Percentiles rank a stretch among this genome's conserved stretches.
phyloP scores from a whole-genome alignment of 257 asterid species.

The Solanum medicagineum region DNA sequence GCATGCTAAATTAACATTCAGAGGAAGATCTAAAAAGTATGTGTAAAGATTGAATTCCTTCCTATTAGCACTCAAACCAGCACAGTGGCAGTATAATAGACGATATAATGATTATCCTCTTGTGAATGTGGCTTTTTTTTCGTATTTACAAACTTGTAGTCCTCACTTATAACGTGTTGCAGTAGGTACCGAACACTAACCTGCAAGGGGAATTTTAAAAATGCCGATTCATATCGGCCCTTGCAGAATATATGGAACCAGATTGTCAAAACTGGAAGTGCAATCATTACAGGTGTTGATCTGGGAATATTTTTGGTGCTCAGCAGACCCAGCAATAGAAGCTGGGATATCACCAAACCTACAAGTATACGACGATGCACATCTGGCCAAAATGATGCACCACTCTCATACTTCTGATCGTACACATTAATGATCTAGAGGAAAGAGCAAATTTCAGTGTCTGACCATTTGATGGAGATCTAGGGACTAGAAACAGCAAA shows the following conservation, averaged over 20 bases:
- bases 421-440: conserved; percentile 83
- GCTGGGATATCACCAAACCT: conserved; percentile 57
- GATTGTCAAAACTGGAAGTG: conserved; percentile 60
- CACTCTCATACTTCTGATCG: conserved; percentile 82
- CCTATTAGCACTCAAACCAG: not conserved
- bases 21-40: not conserved
- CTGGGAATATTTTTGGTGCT: conserved; percentile 45
- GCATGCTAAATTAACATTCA: not conserved
- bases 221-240: conserved; percentile 70
- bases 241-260: conserved; percentile 70
- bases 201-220: conserved; percentile 59
- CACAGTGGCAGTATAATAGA: not conserved
- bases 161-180: not conserved
- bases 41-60: not conserved
- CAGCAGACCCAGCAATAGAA: conserved; percentile 61
- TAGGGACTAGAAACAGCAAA: not conserved
- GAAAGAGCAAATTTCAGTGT: not conserved
- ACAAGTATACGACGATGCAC: conserved; percentile 64
- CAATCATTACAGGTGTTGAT: conserved; percentile 51
- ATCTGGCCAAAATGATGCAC: conserved; percentile 86
- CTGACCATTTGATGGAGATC: not conserved
- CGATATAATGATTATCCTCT: not conserved
- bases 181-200: conserved; percentile 18
- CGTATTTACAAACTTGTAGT: not conserved
- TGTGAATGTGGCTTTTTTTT: not conserved